These are phyloP conservation scores for Fagopyrum esculentum DNA, from an alignment of 148 eudicot species.

Conservation along the genomic window DNA sequence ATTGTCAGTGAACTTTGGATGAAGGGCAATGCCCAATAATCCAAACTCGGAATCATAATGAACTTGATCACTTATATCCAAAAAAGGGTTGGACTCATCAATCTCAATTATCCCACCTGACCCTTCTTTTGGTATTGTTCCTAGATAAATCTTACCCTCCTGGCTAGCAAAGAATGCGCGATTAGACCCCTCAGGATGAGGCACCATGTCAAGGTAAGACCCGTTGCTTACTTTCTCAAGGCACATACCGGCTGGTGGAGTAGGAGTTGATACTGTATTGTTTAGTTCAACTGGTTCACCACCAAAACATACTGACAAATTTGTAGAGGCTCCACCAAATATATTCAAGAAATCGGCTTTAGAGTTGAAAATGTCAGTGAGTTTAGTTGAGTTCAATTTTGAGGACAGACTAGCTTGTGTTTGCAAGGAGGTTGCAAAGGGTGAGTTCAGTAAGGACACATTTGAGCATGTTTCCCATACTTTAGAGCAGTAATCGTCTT, in stretches of 20 bases:
- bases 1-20: conserved; percentile 65
- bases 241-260: conserved; percentile 52
- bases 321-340: conserved; percentile 52
- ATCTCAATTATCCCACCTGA: conserved; percentile 46
- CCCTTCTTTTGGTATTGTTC: conserved; percentile 48
- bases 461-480: conserved; percentile 73
- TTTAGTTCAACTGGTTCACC: conserved; percentile 51
- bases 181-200: conserved; percentile 75
- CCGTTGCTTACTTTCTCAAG: conserved; percentile 81
- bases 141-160: conserved; percentile 66
- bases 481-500: conserved; percentile 51
- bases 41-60: conserved; percentile 66
- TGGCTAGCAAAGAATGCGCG: conserved; percentile 75
- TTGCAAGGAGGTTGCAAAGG: conserved; percentile 50
- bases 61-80: conserved; percentile 66
- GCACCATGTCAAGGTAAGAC: conserved; percentile 63
- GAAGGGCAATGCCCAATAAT: conserved; percentile 66
- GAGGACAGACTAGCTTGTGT: conserved; percentile 28
- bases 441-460: conserved; percentile 54
- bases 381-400: conserved; percentile 39
- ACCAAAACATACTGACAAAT: conserved; percentile 44
- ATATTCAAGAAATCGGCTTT: conserved; percentile 57
- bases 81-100: conserved; percentile 64
- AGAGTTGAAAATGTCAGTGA: conserved; percentile 54
- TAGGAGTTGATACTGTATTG: conserved; percentile 21